Evolutionary conservation across 1,284 basidiomycete species (phyloP), one percentile per base, ranked within the genome.

Genomic region (Cystobasidium pallidum): DNA sequence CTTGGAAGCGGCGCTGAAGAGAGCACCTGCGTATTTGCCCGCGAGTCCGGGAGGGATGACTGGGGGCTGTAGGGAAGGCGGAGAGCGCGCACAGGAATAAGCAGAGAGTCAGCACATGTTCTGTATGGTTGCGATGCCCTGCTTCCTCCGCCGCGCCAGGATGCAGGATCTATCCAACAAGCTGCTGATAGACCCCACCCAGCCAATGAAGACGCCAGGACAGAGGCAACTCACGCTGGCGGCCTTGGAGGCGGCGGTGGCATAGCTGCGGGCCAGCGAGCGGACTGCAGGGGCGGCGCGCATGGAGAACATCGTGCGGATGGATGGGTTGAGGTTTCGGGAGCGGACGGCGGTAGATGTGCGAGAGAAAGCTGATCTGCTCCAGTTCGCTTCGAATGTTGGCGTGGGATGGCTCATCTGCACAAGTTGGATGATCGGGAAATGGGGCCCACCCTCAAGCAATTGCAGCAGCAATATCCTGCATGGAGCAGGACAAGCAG

Each of bases 11-110:
- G 95, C 95, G 66, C 89, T 87, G 84, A 91, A 99, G 76, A 91
- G 87, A 32, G 96, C 95, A 73, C 91, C 90, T 75, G 96, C 95
- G 83, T 99, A 99, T 83, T 97, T 98, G 81, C 87, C 84, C 57
- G 91, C 87, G 76, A 91, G 76, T 43, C 74, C 77, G 74, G 75
- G 49, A 30, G 75, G 63, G 57, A 73, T 66, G 39, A 75, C 39
- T 26, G 75, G 73, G 47, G 66, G 75, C 75, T 76, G 63, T 30
- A 28, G 28, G 19, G 58, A 8, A 13, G 19, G 21, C 8, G 10
- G 15, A 3, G 58, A 43, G 24, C 17, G 30, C 28, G 15, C 8
- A 45, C 30, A 43, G n/a, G 54, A 57, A n/a, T n/a, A n/a, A n/a
- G n/a, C n/a, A n/a, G n/a, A n/a, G n/a, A n/a, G n/a, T n/a, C n/a